Percentiles rank a stretch among this genome's conserved stretches.
Conservation (phyloP, 331 rosid genomes). For the Erythrophleum ivorense region DNA sequence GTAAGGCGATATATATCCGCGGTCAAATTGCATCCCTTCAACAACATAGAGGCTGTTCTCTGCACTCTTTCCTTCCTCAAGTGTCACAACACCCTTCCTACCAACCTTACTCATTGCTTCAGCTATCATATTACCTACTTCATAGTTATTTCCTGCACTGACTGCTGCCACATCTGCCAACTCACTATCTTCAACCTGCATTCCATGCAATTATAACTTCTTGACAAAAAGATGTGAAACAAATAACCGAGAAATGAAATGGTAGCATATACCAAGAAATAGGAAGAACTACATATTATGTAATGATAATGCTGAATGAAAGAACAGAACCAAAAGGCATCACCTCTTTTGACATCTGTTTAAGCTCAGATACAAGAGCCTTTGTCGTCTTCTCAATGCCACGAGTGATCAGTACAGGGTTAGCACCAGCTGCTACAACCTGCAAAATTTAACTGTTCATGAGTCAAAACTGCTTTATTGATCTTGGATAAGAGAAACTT, state of each 20-base stretch:
- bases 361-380: slow-evolving; percentile 87
- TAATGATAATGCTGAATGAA: neutral
- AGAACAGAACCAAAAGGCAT: neutral
- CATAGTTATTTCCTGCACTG: slow-evolving; percentile 96
- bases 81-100: slow-evolving; percentile 97
- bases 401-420: slow-evolving; percentile 95
- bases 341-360: slow-evolving; percentile 90
- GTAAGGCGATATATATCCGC: slow-evolving; percentile 96
- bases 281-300: neutral
- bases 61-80: slow-evolving; percentile 98
- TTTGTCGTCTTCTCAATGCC: slow-evolving; percentile 94
- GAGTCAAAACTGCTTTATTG: neutral
- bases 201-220: slow-evolving; percentile 29
- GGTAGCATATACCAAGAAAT: neutral
- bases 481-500: neutral
- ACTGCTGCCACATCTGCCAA: slow-evolving; percentile 99
- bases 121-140: slow-evolving; percentile 95
- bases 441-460: slow-evolving; percentile 28
- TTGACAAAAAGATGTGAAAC: neutral
- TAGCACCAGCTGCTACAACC: slow-evolving; percentile 99
- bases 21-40: slow-evolving; percentile 99
- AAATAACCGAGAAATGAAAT: neutral
- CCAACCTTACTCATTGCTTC: slow-evolving; percentile 99
- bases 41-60: slow-evolving; percentile 92
- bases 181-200: slow-evolving; percentile 97